Percentiles rank a stretch among this genome's conserved stretches.
These are phyloP conservation scores for Stagonosporopsis cucurbitacearum DNA, from an alignment of 2,329 filamentous ascomycete genomes.

Conservation along the genomic window DNA sequence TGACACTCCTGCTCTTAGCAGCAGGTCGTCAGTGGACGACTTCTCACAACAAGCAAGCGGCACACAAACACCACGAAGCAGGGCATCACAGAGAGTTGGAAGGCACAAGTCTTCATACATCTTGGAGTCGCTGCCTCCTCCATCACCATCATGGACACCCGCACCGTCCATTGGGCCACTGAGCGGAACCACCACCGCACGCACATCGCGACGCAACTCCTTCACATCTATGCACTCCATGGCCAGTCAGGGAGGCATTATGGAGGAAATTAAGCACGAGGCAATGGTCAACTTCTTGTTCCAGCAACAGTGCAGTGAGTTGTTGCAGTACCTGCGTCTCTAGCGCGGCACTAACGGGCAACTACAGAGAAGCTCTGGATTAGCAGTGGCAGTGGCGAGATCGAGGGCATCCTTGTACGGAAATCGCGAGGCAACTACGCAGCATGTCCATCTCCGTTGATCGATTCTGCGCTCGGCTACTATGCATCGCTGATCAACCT, in stretches of 20 bases:
- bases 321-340: slow-evolving; percentile 6
- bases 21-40: slow-evolving; percentile 15
- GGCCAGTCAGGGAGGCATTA: slow-evolving; percentile 17
- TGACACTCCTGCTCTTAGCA: slow-evolving; percentile 15
- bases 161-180: slow-evolving; percentile 15
- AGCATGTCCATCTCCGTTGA: slow-evolving; percentile 71
- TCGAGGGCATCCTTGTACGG: slow-evolving; percentile 64
- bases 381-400: slow-evolving; percentile 61
- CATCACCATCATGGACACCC: slow-evolving; percentile 19
- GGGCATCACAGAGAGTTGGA: slow-evolving; percentile 15
- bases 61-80: slow-evolving; percentile 14
- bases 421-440: slow-evolving; percentile 75
- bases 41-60: slow-evolving; percentile 10
- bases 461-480: slow-evolving; percentile 66
- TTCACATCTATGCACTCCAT: slow-evolving; percentile 21
- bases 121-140: slow-evolving; percentile 22
- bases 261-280: slow-evolving; percentile 77
- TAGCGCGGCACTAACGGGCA: slow-evolving; percentile 10
- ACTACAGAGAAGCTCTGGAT: slow-evolving; percentile 67
- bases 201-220: slow-evolving; percentile 30
- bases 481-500: slow-evolving; percentile 75
- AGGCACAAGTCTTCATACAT: slow-evolving; percentile 23
- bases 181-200: slow-evolving; percentile 19
- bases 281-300: slow-evolving; percentile 85
- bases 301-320: slow-evolving; percentile 71